Base-by-base conservation (phyloP, 768 basidiomycete species). In the Termitomyces bulborhizus region DNA sequence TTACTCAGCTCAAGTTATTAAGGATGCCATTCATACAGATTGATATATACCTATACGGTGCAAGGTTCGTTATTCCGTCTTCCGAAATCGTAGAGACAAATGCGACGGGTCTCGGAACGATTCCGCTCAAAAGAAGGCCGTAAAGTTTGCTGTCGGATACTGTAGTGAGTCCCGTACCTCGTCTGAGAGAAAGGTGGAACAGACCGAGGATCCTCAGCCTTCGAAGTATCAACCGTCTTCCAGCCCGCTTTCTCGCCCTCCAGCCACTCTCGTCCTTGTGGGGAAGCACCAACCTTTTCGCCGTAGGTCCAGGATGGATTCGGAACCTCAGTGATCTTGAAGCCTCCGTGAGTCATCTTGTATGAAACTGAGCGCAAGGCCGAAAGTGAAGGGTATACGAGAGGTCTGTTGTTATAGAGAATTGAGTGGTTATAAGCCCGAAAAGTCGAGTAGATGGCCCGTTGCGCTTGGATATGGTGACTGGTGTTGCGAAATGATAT, bases 61-160 rank as follows among this genome's bases (percentile, higher is more conserved):
- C 84, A 39, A 90, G 72, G 64, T 88, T 89, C 58, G 71, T 68
- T 4, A 71, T 61, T 0, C 84, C 85, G 50, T 77, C 66, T 15
- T 69, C 69, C 6, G 79, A 79, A 39, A 83, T 59, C 7, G 82
- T 76, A 6, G 85, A 86, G n/a, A 88, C 79, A 57, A 90, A 84
- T 0, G 82, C 88, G 52, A 89, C 72, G 9, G 87, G 87, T 41
- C 88, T 78, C 2, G 87, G 88, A 6, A 75, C 71, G 46, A 87
- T 73, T 12, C 81, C 84, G 42, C 76, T 76, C 8, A 75, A 74
- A 59, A 85, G 62, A 51, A 84, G 61, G 12, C 69, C 68, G 60
- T 86, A 84, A 7, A 76, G 26, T 36, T 62, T 61, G 46, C 74
- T 75, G 45, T 27, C 1, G 29, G 54, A 34, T 13, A 8, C 18